Percentiles rank a stretch among this genome's conserved stretches.
Conservation (phyloP, 768 basidiomycete species). For the Mycena floridula region DNA sequence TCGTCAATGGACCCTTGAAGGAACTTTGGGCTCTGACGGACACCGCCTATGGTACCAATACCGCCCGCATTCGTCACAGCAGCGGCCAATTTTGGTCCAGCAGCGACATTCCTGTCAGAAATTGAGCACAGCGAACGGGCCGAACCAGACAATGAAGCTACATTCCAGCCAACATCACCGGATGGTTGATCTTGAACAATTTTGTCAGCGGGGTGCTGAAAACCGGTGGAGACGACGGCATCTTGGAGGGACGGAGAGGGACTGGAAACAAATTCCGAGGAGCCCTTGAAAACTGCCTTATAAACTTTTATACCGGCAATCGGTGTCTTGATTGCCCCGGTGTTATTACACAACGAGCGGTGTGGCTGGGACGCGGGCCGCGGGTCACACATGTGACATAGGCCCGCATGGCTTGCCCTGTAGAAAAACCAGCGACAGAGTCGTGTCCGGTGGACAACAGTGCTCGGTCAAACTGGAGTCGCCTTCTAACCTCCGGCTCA, state of each 20-base stretch:
- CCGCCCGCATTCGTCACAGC: conserved; percentile 36
- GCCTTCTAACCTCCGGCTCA: conserved; percentile 32
- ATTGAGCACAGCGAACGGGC: no score
- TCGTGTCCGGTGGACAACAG: conserved; percentile 38
- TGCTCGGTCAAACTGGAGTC: conserved; percentile 30
- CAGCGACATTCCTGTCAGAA: conserved; percentile 87
- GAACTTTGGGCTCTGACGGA: conserved; percentile 67
- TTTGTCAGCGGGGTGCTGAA: conserved; percentile 72
- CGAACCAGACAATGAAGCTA: neutral
- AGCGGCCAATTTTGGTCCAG: conserved; percentile 58
- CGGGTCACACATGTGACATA: no score
- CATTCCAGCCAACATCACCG: conserved; percentile 74
- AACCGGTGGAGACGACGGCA: conserved; percentile 61
- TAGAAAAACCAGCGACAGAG: conserved; percentile 10
- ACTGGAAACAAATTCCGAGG: conserved; percentile 1
- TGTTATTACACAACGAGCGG: no score
- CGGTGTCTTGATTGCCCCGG: no score
- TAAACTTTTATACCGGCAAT: no score
- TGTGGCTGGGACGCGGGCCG: no score
- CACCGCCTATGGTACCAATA: conserved; percentile 84
- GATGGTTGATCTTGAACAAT: conserved; percentile 75
- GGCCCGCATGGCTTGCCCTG: no score
- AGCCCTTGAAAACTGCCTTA: no score
- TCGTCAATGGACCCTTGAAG: conserved; percentile 64
- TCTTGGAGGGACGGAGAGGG: conserved; percentile 29